These are phyloP conservation scores for Melaleuca quinquenervia DNA, from an alignment of 345 rosid genomes.

Conservation along the genomic window DNA sequence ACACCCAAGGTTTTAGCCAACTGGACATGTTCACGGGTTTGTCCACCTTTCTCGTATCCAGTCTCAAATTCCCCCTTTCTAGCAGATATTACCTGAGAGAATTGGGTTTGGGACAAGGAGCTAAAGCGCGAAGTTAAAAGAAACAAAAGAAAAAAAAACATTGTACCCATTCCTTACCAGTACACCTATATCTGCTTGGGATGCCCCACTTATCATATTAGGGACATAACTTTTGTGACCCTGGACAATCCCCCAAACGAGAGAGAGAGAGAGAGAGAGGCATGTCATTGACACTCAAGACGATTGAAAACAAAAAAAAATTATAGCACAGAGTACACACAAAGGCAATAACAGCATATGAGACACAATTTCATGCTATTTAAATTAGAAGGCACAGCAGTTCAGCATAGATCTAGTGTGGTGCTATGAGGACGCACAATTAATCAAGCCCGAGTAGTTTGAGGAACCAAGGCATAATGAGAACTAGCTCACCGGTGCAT, in stretches of 20 bases:
- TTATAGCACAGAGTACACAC: not conserved
- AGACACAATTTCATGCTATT: not conserved
- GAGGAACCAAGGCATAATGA: not conserved
- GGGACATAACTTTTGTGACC: slow-evolving; percentile 99
- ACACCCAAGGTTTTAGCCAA: slow-evolving; percentile 99
- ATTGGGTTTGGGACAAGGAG: not conserved
- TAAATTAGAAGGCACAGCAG: not conserved
- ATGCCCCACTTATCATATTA: slow-evolving; percentile 97
- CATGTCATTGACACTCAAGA: not conserved
- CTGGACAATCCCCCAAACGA: slow-evolving; percentile 11
- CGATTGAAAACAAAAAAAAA: not conserved
- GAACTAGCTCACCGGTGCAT: slow-evolving; percentile 71
- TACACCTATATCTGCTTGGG: slow-evolving; percentile 95
- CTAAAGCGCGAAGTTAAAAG: not conserved
- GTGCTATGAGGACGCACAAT: not conserved
- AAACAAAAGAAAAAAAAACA: not conserved
- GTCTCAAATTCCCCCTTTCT: slow-evolving; percentile 99
- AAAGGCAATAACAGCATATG: not conserved
- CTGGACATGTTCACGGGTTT: slow-evolving; percentile 98
- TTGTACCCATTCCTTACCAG: slow-evolving; percentile 36
- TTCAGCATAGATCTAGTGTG: not conserved
- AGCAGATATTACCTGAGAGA: slow-evolving; percentile 79
- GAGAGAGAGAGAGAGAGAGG: not conserved
- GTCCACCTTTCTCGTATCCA: slow-evolving; percentile 98
- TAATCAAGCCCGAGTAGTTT: not conserved